Evolutionary conservation across 2,329 filamentous ascomycete species (phyloP).

Genomic region (Cryphonectria carpinicola): DNA sequence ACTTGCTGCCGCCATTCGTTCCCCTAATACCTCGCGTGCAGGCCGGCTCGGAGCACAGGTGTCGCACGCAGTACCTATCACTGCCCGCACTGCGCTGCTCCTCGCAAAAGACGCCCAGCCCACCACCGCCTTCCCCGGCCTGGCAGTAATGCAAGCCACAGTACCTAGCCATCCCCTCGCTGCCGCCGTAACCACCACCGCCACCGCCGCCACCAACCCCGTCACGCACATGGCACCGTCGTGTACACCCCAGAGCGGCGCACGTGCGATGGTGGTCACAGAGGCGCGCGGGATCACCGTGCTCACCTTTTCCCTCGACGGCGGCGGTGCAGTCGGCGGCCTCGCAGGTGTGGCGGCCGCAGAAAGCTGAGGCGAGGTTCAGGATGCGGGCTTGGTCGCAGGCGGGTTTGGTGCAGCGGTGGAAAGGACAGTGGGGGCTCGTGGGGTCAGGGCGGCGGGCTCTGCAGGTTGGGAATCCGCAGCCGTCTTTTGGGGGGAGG

Average conservation of each 20-base stretch:
- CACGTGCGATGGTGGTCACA: slow-evolving; percentile 30
- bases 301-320: slow-evolving; percentile 21
- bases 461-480: slow-evolving; percentile 29
- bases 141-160: slow-evolving; percentile 31
- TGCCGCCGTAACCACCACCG: slow-evolving; percentile 10
- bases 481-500: slow-evolving; percentile 29
- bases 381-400: slow-evolving; percentile 24
- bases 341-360: slow-evolving; percentile 31
- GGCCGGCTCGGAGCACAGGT: slow-evolving; percentile 16
- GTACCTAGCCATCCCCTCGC: slow-evolving; percentile 10
- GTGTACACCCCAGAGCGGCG: slow-evolving; percentile 22
- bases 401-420: slow-evolving; percentile 27
- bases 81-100: not conserved
- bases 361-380: slow-evolving; percentile 22
- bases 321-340: slow-evolving; percentile 21
- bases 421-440: slow-evolving; percentile 24
- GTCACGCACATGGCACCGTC: slow-evolving; percentile 22
- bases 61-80: slow-evolving; percentile 16
- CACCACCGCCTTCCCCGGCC: not conserved
- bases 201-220: slow-evolving; percentile 17
- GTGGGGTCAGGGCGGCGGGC: slow-evolving; percentile 9
- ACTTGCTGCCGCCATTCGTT: slow-evolving; percentile 10
- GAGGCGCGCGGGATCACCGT: slow-evolving; percentile 17
- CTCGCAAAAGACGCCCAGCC: slow-evolving; percentile 17
- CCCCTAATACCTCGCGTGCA: slow-evolving; percentile 10